phyloP scores from a whole-genome alignment of 805 yeast species.

The Vanderwaltozyma yarrowii region DNA sequence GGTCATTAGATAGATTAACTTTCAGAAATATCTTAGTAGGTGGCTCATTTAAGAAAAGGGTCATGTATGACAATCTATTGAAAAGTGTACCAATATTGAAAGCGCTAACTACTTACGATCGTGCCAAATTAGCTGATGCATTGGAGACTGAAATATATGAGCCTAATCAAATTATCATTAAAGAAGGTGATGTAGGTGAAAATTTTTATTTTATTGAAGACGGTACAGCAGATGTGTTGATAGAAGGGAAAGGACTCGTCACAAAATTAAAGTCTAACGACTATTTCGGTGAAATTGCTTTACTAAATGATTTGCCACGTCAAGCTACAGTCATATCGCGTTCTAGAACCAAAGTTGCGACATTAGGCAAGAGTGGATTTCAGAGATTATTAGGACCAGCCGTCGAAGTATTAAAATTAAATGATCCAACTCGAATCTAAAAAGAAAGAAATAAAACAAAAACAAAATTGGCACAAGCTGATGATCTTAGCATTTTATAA shows the following conservation, averaged over 20 bases:
- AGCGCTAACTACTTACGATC: constrained; percentile 63
- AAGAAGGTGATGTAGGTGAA: constrained; percentile 79
- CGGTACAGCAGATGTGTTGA: constrained; percentile 72
- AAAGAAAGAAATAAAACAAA: neutral
- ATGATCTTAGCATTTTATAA: too few relatives aligned
- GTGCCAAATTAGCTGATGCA: constrained; percentile 91
- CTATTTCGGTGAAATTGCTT: constrained; percentile 93
- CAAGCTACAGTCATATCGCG: constrained; percentile 84
- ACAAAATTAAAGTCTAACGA: constrained; percentile 66
- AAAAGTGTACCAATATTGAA: constrained; percentile 76
- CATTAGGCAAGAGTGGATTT: constrained; percentile 84
- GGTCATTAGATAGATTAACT: constrained; percentile 91
- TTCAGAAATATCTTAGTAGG: constrained; percentile 86
- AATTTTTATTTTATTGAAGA: constrained; percentile 64
- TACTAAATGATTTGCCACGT: constrained; percentile 83
- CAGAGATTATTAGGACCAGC: constrained; percentile 91
- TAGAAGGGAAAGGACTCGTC: constrained; percentile 48
- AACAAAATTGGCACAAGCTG: too few relatives aligned
- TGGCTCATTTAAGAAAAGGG: constrained; percentile 80
- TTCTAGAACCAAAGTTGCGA: constrained; percentile 71
- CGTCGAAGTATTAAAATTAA: constrained; percentile 73
- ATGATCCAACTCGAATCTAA: constrained; percentile 51
- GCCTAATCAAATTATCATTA: constrained; percentile 63
- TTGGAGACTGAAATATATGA: constrained; percentile 65
- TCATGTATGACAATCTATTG: constrained; percentile 79